phyloP scores from a whole-genome alignment of 2,329 filamentous ascomycete genomes.

The Sporothrix curviconia region DNA sequence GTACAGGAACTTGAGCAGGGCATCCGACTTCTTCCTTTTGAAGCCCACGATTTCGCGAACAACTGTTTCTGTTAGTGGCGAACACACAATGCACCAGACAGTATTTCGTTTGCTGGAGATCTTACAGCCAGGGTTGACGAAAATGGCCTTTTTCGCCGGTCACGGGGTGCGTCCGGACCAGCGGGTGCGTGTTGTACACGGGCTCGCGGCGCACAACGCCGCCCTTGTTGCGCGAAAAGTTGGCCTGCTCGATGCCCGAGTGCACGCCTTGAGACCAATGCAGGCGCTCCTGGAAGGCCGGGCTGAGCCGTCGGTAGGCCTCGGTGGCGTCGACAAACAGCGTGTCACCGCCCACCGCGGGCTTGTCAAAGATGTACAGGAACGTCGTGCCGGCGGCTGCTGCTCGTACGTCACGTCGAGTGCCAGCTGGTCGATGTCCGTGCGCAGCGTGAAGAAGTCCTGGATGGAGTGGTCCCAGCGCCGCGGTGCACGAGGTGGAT shows the following conservation, averaged over 20 bases:
- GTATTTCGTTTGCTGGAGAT: too few relatives aligned
- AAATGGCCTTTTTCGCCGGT: slow-evolving; percentile 84
- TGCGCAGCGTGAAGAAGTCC: slow-evolving; percentile 58
- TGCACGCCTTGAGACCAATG: slow-evolving; percentile 80
- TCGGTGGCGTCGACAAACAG: slow-evolving; percentile 73
- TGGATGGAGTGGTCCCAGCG: slow-evolving; percentile 56
- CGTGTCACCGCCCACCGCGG: slow-evolving; percentile 75
- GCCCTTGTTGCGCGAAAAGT: slow-evolving; percentile 49
- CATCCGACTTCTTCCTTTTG: slow-evolving; percentile 81
- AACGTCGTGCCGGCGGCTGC: slow-evolving; percentile 64
- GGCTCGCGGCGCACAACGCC: slow-evolving; percentile 68
- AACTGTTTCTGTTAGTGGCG: slow-evolving; percentile 46
- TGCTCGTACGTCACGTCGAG: slow-evolving; percentile 14
- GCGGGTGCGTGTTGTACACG: slow-evolving; percentile 65
- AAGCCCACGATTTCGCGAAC: slow-evolving; percentile 73
- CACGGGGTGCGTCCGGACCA: slow-evolving; percentile 74
- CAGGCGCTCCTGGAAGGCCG: slow-evolving; percentile 65
- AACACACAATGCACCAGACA: not conserved
- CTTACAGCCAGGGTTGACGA: slow-evolving; percentile 75
- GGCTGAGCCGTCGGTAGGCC: slow-evolving; percentile 73
- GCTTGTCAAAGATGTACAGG: slow-evolving; percentile 78
- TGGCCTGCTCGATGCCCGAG: slow-evolving; percentile 74
- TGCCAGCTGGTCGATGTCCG: slow-evolving; percentile 62
- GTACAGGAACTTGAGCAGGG: slow-evolving; percentile 68
- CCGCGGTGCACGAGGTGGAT: slow-evolving; percentile 67